Conservation (phyloP, 768 basidiomycete genomes). For the Pleurotus sapidus region DNA sequence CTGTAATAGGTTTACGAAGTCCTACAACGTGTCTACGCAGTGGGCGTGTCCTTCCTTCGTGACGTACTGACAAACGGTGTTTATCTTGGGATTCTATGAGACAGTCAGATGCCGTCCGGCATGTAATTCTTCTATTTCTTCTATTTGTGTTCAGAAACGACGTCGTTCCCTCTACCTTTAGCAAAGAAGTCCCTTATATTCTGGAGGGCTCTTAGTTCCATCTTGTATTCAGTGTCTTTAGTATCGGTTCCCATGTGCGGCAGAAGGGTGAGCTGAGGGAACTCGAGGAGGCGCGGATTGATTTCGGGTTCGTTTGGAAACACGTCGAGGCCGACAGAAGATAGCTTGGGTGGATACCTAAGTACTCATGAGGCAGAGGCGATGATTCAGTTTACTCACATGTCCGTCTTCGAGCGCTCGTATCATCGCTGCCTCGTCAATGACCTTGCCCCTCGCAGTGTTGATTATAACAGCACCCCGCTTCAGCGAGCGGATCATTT, state of each 20-base stretch:
- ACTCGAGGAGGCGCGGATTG: slow-evolving; percentile 75
- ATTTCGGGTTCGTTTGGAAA: slow-evolving; percentile 83
- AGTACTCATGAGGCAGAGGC: slow-evolving; percentile 1
- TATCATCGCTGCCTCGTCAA: slow-evolving; percentile 87
- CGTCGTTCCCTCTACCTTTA: slow-evolving; percentile 60
- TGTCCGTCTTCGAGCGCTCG: slow-evolving; percentile 83
- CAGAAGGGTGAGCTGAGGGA: slow-evolving; percentile 79
- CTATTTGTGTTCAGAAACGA: slow-evolving; percentile 55
- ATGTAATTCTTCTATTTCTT: background rate
- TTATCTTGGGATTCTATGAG: too few species aligned
- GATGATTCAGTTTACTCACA: slow-evolving; percentile 44
- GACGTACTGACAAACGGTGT: too few species aligned
- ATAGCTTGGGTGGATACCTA: slow-evolving; percentile 44
- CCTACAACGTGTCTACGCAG: too few species aligned
- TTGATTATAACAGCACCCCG: slow-evolving; percentile 78
- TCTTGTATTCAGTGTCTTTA: slow-evolving; percentile 72
- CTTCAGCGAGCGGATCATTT: slow-evolving; percentile 75
- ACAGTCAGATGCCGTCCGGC: too few species aligned
- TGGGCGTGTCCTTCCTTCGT: too few species aligned
- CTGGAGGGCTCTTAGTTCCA: slow-evolving; percentile 83
- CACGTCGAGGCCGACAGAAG: slow-evolving; percentile 81
- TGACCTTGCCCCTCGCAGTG: slow-evolving; percentile 87
- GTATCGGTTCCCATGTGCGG: slow-evolving; percentile 94
- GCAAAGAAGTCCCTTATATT: slow-evolving; percentile 73
- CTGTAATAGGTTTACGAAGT: background rate